Base-by-base conservation (phyloP, 2,329 filamentous ascomycete genomes). In the Teratosphaeria zuluensis region DNA sequence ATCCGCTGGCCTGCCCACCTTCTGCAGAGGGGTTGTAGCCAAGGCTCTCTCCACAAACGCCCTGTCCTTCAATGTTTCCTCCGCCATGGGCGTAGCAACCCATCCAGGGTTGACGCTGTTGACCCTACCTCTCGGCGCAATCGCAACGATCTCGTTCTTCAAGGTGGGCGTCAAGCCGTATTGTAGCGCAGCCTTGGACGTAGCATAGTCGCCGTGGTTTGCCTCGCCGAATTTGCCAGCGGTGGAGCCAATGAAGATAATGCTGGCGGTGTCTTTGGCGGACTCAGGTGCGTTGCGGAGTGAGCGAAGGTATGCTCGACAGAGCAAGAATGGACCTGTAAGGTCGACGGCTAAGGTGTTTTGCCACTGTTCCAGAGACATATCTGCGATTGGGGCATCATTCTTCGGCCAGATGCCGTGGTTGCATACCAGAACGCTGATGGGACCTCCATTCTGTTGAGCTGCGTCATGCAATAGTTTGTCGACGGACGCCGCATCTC, bases 391-490 rank as follows among this genome's bases (percentile, higher is more conserved):
- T 8, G 59, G 60, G 2, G 64, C 61, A 57, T 63, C 53, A 19
- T 65, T 64, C 19, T 55, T 63, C 1, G 67, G 65, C 64, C 65
- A 68, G 31, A 70, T 62, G 8, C 67, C 74, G 51, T 74, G 74
- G 58, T 75, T 76, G 59, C 75, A 73, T 51, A 76, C 68, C 2
- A 76, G 69, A 4, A 74, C 70, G 62, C 74, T 71, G 3, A 76
- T 71, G 12, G 67, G 64, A 32, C 66, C 66, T 7, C 62, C 64
- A 58, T 76, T 74, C 52, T 72, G 66, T n/a, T 61, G 60, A 1
- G 65, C 65, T 3, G 73, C 74, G 46, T 68, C 59, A 5, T 60
- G 32, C 3, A 70, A 68, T 24, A 72, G 67, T 3, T 55, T 58
- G 2, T 62, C 52, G 31, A 76, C 70, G 42, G 69, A 68, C 3